Percentiles rank a stretch among this genome's conserved stretches.
phyloP scores from a whole-genome alignment of 176 grass and related monocot species.

The Oryza coarctata region DNA sequence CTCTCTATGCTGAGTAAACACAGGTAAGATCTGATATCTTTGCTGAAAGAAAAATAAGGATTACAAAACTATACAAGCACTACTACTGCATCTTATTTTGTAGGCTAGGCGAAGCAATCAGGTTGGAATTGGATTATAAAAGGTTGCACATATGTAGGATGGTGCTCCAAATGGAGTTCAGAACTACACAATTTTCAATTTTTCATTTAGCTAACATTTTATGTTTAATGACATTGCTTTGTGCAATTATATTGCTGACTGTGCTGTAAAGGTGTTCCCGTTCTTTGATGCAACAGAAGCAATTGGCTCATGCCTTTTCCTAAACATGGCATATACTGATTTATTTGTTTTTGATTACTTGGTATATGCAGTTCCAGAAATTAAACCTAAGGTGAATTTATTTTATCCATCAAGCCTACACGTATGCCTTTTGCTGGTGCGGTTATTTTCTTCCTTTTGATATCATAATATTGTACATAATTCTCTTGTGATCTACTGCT shows the following conservation, averaged over 20 bases:
- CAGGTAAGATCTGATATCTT: not conserved
- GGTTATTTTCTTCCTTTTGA: not conserved
- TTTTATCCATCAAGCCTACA: not conserved
- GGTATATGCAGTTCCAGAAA: not conserved
- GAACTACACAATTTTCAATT: conserved; percentile 6
- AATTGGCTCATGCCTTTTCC: not conserved
- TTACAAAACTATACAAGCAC: conserved; percentile 11
- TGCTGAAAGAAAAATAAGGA: not conserved
- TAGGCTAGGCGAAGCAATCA: not conserved
- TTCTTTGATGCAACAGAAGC: not conserved
- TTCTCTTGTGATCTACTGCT: not conserved
- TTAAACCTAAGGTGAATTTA: not conserved
- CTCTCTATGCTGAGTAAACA: not conserved
- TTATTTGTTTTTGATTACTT: conserved; percentile 26
- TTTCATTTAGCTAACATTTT: conserved; percentile 1
- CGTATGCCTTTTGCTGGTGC: not conserved
- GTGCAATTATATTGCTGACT: not conserved
- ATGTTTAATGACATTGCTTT: not conserved
- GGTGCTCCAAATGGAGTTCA: not conserved
- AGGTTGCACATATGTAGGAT: not conserved
- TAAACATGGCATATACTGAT: conserved; percentile 17
- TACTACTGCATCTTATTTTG: conserved; percentile 15
- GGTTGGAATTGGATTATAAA: conserved; percentile 12
- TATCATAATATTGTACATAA: not conserved
- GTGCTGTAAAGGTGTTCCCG: conserved; percentile 2